Conservation (phyloP, 1,284 basidiomycete species). For the Laetiporus sulphureus region DNA sequence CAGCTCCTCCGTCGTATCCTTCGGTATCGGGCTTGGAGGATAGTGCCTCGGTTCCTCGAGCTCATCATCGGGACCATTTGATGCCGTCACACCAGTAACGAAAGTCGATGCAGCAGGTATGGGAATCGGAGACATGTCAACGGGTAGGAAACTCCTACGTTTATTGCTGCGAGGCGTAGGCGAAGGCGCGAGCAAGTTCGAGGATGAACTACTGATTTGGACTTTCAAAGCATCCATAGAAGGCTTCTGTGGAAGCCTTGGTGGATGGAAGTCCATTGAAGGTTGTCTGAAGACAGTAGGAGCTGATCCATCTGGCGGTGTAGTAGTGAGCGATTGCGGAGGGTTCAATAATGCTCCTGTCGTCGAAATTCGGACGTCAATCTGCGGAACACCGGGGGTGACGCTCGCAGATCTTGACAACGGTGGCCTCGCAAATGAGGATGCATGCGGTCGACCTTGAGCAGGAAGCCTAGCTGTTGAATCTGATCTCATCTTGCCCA, state of each 20-base stretch:
- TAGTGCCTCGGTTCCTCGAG: constrained; percentile 26
- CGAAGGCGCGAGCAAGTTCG: constrained; percentile 42
- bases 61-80: constrained; percentile 37
- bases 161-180: constrained; percentile 50
- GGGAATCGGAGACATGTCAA: constrained; percentile 56
- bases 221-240: constrained; percentile 19
- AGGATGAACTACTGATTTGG: constrained; percentile 20
- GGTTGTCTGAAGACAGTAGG: constrained; percentile 25
- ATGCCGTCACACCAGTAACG: constrained; percentile 43
- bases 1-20: constrained; percentile 37
- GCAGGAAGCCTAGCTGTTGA: constrained; percentile 33
- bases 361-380: constrained; percentile 66
- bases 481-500: constrained; percentile 77
- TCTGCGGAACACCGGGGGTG: constrained; percentile 38
- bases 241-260: constrained; percentile 24
- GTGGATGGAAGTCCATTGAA: constrained; percentile 24
- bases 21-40: constrained; percentile 40
- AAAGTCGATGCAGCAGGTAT: constrained; percentile 61
- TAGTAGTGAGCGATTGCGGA: constrained; percentile 9
- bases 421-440: constrained; percentile 17
- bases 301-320: constrained; percentile 20
- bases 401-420: constrained; percentile 8
- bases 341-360: constrained; percentile 42
- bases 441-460: neutral
- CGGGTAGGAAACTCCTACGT: constrained; percentile 81